Percentiles rank a stretch among this genome's conserved stretches.
These are phyloP conservation scores for Alternaria viburni DNA, from an alignment of 2,329 filamentous ascomycete genomes.

Conservation along the genomic window DNA sequence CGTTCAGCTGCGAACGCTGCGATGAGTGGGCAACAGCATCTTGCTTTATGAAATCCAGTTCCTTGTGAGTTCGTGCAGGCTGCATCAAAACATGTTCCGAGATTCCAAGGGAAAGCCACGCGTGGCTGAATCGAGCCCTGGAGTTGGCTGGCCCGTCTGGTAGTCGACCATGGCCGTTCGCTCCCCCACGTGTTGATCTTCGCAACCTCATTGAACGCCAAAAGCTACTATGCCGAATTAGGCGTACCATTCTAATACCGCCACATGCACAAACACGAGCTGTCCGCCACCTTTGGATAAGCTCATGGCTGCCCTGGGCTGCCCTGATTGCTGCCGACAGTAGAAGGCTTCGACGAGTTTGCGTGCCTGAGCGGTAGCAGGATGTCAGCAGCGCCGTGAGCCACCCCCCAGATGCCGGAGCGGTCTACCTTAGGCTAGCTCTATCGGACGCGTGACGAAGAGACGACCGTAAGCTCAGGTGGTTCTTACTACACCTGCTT, in stretches of 20 bases:
- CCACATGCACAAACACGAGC: conserved; percentile 21
- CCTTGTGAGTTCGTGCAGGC: background rate
- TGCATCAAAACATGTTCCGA: background rate
- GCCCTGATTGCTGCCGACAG: conserved; percentile 6
- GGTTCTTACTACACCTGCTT: conserved; percentile 15
- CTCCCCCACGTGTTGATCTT: conserved; percentile 30
- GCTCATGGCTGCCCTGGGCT: background rate
- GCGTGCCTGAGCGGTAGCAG: conserved; percentile 12
- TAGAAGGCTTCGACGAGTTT: conserved; percentile 9
- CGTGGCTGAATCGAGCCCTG: background rate
- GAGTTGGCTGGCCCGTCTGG: background rate
- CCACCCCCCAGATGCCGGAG: conserved; percentile 14
- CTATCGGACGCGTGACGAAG: conserved; percentile 5
- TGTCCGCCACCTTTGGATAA: conserved; percentile 3
- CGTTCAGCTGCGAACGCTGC: background rate
- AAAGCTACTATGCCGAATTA: conserved; percentile 11
- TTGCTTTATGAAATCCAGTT: background rate
- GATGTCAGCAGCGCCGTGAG: conserved; percentile 21
- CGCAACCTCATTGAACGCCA: conserved; percentile 27
- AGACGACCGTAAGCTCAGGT: conserved; percentile 14
- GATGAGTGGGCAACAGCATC: background rate
- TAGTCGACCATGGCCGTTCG: conserved; percentile 15
- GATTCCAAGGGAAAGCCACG: background rate
- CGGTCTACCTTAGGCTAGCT: conserved; percentile 19
- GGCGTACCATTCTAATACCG: conserved; percentile 7